Base-by-base conservation (phyloP, 345 rosid species). In the Bruguiera parviflora region DNA sequence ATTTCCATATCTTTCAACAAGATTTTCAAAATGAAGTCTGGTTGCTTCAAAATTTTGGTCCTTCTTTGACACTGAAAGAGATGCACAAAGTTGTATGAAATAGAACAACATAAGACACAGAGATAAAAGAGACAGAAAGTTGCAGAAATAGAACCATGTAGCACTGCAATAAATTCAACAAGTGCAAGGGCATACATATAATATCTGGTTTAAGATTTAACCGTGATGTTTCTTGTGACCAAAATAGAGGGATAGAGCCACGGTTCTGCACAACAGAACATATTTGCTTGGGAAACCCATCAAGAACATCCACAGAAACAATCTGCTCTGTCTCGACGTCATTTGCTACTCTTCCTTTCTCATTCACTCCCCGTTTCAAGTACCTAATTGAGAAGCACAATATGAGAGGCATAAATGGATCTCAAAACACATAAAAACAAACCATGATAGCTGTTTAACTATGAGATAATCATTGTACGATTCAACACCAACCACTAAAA, bases 251-350 rank as follows among this genome's bases (percentile, higher is more conserved):
- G 73, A 96, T 96, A 61, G 99, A 96, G 70, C 99, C 99, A 63
- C 99, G 97, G 77, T 96, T 92, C 86, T 96, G 99, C 67, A 92
- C 92, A 66, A 96, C 82, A 24, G 99, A 92, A 83, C 86, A 88
- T 80, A 96, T 84, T 81, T 87, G 89, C 79, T 67, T 69, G 33
- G 99, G 95, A 82, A 72, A 69, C 58, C 89, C 91, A 79, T 80
- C 88, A 59, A 88, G 87, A 66, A 89, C 89, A 68, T 84, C 92
- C 82, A 87, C 95, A 65, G 82, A 87, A 68, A 96, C 90, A 78
- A 96, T 87, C 83, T 96, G 99, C 84, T 96, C 99, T 22, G 96
- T 96, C 81, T 96, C 99, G 58, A 96, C 99, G 80, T 96, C 99
- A 73, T 96, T 96, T 71, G 99, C 99, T 18, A 96, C 99, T 69